phyloP scores from a whole-genome alignment of 805 yeast genomes.

The Sugiyamaella mastotermitis region DNA sequence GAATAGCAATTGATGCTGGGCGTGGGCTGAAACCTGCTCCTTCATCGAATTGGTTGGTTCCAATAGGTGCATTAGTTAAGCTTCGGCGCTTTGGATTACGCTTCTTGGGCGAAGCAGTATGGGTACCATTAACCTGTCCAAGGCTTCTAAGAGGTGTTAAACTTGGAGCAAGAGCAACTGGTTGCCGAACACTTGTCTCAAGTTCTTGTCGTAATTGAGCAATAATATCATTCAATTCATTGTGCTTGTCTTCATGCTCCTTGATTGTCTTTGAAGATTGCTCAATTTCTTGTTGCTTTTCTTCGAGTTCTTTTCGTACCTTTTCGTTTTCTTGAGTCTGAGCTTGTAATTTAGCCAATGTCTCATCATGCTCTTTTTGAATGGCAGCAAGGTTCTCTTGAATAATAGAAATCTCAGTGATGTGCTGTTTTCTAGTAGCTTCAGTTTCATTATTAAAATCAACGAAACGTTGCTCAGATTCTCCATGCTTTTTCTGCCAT shows the following conservation, averaged over 20 bases:
- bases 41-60: conserved; percentile 14
- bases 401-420: conserved; percentile 16
- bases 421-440: conserved; percentile 16
- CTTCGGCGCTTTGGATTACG: conserved; percentile 25
- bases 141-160: conserved; percentile 22
- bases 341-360: conserved; percentile 26
- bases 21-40: conserved; percentile 25
- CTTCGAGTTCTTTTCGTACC: conserved; percentile 22
- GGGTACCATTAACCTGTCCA: conserved; percentile 4
- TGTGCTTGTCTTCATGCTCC: conserved; percentile 17
- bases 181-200: conserved; percentile 35
- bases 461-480: conserved; percentile 20
- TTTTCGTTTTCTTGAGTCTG: conserved; percentile 24
- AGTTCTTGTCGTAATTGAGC: conserved; percentile 40
- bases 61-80: conserved; percentile 20
- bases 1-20: conserved; percentile 24
- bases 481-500: conserved; percentile 27
- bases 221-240: conserved; percentile 20
- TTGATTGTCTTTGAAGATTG: conserved; percentile 26
- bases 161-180: conserved; percentile 31
- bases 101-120: conserved; percentile 26
- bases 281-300: conserved; percentile 21
- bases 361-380: conserved; percentile 24
- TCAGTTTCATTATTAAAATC: conserved; percentile 27
- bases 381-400: conserved; percentile 19